Evolutionary conservation across 1,139 yeast genomes (phyloP).

Genomic region (Spathaspora sp.): DNA sequence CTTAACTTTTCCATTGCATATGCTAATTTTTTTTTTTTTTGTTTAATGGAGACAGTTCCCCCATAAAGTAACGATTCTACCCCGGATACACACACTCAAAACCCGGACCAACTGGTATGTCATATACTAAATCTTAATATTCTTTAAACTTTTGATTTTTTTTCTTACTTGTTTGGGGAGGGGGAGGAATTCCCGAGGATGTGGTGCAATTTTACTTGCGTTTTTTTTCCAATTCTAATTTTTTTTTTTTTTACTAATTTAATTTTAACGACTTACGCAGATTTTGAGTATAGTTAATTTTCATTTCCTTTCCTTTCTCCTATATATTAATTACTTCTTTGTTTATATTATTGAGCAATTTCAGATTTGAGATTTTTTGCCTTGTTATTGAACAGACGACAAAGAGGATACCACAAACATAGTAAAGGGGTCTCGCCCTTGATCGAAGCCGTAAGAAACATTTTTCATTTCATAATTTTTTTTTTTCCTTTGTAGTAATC

Average conservation of each 20-base stretch:
- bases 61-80: too few species aligned
- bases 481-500: neutral
- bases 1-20: neutral
- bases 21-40: neutral
- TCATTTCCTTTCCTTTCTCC: neutral
- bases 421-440: neutral
- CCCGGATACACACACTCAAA: too few species aligned
- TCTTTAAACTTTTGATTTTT: too few species aligned
- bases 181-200: constrained; percentile 1
- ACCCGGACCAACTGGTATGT: too few species aligned
- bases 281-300: neutral
- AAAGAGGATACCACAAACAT: neutral
- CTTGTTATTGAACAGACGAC: neutral
- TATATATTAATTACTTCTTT: neutral
- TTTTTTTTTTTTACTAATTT: neutral
- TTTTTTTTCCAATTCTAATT: neutral
- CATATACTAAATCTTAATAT: too few species aligned
- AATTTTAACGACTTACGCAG: neutral
- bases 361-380: neutral
- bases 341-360: neutral
- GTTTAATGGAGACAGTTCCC: neutral
- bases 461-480: neutral
- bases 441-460: neutral
- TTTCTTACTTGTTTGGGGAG: too few species aligned
- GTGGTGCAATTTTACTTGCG: neutral